Conservation (phyloP, 805 yeast genomes). For the Ogataea pilisensis region DNA sequence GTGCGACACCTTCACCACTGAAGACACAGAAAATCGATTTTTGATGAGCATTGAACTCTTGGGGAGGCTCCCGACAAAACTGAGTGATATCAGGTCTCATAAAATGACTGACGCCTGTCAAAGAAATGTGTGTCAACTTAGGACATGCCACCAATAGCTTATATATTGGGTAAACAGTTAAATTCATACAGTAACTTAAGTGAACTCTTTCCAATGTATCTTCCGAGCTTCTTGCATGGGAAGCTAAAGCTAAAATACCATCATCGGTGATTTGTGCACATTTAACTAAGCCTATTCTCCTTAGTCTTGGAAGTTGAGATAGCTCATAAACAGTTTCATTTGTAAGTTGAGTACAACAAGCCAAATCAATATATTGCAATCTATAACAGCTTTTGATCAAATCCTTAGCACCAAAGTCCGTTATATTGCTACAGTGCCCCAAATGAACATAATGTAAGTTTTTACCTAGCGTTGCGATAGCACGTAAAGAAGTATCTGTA, state of each 20-base stretch:
- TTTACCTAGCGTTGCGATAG: constrained; percentile 70
- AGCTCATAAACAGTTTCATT: constrained; percentile 75
- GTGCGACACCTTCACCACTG: constrained; percentile 82
- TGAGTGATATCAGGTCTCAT: constrained; percentile 78
- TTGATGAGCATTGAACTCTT: constrained; percentile 85
- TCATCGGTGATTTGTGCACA: constrained; percentile 84
- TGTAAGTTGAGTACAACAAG: constrained; percentile 88
- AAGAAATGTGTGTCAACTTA: constrained; percentile 79
- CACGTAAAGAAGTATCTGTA: constrained; percentile 74
- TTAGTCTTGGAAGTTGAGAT: constrained; percentile 69
- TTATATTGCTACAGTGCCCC: constrained; percentile 89
- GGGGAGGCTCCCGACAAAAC: constrained; percentile 89
- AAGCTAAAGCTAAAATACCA: constrained; percentile 66
- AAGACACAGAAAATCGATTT: constrained; percentile 86
- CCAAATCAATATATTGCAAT: constrained; percentile 88
- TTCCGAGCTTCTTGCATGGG: constrained; percentile 49
- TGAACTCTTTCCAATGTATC: constrained; percentile 91
- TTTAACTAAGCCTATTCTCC: constrained; percentile 91
- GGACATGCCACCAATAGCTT: constrained; percentile 77
- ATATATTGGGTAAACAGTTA: constrained; percentile 74
- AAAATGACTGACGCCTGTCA: constrained; percentile 91
- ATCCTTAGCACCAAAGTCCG: constrained; percentile 79
- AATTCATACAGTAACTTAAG: constrained; percentile 80
- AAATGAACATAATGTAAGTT: constrained; percentile 85
- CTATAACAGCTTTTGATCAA: constrained; percentile 76